Evolutionary conservation across 2,329 filamentous ascomycete genomes (phyloP).

Genomic region (Beauveria sp.): DNA sequence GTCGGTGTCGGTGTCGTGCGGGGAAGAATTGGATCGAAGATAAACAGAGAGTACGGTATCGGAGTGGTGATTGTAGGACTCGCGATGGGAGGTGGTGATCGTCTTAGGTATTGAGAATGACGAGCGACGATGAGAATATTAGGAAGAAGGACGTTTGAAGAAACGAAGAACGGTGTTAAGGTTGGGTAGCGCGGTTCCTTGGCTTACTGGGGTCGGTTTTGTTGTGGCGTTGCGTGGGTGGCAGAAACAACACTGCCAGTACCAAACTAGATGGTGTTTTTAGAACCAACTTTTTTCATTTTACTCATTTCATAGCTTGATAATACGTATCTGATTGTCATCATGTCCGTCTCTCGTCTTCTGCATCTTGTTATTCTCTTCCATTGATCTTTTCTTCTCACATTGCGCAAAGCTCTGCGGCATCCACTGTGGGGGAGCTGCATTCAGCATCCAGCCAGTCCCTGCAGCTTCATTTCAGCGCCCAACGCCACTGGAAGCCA

Average conservation of each 20-base stretch:
- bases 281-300: neutral
- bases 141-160: neutral
- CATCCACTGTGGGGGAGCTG: conserved; percentile 1
- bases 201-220: neutral
- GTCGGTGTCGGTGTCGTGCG: neutral
- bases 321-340: too few species aligned
- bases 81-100: too few species aligned
- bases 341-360: neutral
- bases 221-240: neutral
- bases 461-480: neutral
- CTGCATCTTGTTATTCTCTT: neutral
- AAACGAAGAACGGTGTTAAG: neutral
- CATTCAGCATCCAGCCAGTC: neutral
- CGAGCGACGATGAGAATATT: neutral
- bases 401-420: neutral
- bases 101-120: neutral
- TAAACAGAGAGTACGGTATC: neutral
- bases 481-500: neutral
- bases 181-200: neutral
- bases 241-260: neutral
- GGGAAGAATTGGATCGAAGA: neutral
- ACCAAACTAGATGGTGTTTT: too few species aligned
- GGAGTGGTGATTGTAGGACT: neutral
- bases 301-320: neutral
- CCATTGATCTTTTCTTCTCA: neutral